Conservation (phyloP, 140 eudicot species). For the Flaveria floridana region DNA sequence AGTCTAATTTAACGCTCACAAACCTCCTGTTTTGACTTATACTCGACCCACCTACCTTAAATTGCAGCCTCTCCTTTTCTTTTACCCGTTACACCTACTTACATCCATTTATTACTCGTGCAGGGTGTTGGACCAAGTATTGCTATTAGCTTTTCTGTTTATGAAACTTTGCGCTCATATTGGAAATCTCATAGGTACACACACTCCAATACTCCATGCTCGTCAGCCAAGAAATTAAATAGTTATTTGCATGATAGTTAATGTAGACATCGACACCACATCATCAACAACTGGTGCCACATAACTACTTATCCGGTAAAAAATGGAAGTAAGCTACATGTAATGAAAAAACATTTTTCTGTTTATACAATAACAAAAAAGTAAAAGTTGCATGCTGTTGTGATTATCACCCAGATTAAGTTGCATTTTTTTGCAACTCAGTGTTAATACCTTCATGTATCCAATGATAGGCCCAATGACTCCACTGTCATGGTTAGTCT, state of each 20-base stretch:
- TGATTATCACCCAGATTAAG: background rate
- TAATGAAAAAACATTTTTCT: background rate
- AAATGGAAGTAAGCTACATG: background rate
- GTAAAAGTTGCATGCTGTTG: background rate
- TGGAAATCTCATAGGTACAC: conserved; percentile 65
- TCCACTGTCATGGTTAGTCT: conserved; percentile 69
- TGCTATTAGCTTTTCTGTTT: conserved; percentile 85
- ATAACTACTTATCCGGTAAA: background rate
- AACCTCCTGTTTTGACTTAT: background rate
- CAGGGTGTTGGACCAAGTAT: conserved; percentile 97
- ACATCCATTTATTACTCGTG: conserved; percentile 22
- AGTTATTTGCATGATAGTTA: background rate
- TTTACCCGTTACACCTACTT: background rate
- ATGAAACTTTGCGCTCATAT: conserved; percentile 61
- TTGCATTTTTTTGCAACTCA: background rate
- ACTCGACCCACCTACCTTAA: background rate
- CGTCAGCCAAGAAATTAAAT: background rate
- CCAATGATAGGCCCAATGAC: conserved; percentile 65
- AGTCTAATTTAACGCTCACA: background rate
- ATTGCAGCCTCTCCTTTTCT: background rate
- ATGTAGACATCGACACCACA: background rate
- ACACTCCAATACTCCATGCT: background rate
- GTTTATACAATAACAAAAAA: background rate
- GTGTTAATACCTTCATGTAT: conserved; percentile 2
- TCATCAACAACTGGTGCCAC: background rate